Conservation (phyloP, 192 early-diverging fungal genomes). For the Mycoemilia scoparia region DNA sequence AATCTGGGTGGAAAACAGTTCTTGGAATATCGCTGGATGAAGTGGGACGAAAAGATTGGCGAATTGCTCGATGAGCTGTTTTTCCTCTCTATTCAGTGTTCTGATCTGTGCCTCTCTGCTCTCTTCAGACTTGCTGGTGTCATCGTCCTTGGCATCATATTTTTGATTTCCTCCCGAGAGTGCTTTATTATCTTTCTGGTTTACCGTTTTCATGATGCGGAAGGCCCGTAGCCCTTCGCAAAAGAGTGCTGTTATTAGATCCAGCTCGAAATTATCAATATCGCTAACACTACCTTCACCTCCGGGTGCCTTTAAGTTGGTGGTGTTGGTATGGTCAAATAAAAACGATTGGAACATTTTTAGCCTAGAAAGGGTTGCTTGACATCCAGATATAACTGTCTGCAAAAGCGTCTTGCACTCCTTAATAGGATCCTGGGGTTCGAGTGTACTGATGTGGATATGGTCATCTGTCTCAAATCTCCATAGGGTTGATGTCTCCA, state of each 20-base stretch:
- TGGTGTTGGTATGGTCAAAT: no score
- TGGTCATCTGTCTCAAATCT: slow-evolving; percentile 13
- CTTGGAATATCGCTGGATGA: slow-evolving; percentile 84
- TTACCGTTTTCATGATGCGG: slow-evolving; percentile 11
- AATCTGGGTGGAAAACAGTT: slow-evolving; percentile 83
- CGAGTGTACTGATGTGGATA: slow-evolving; percentile 25
- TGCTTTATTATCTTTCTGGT: not conserved
- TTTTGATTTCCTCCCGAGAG: not conserved
- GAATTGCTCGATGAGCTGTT: slow-evolving; percentile 84
- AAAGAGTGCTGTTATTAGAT: slow-evolving; percentile 17
- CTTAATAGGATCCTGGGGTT: slow-evolving; percentile 26
- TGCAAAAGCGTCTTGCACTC: no score
- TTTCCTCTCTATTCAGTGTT: slow-evolving; percentile 62
- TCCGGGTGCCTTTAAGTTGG: no score
- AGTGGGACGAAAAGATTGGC: slow-evolving; percentile 62
- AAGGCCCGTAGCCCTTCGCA: slow-evolving; percentile 26
- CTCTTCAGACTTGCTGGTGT: slow-evolving; percentile 1
- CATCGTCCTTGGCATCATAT: not conserved
- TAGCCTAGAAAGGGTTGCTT: no score
- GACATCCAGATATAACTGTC: no score
- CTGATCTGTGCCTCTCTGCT: slow-evolving; percentile 32
- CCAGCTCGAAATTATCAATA: slow-evolving; percentile 25
- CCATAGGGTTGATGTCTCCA: slow-evolving; percentile 11
- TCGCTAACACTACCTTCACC: no score
- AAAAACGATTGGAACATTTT: no score